These are phyloP conservation scores for barley (Hordeum vulgare) DNA, from an alignment of 176 grass and related monocot genomes.

Conservation along the genomic window DNA sequence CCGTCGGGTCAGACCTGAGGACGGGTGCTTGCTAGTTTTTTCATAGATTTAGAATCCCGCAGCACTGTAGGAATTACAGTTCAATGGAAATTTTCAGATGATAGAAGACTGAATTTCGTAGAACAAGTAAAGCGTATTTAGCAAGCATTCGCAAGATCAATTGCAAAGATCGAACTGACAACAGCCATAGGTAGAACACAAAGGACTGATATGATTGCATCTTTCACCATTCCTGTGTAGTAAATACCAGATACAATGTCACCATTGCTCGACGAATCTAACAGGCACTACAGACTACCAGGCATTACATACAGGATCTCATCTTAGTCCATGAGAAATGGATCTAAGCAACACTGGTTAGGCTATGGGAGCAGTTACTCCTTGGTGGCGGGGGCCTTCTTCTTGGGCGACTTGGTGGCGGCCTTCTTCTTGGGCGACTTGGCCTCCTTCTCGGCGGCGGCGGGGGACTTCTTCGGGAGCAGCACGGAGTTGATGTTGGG, in stretches of 20 bases:
- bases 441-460: neutral
- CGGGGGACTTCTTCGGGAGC: neutral
- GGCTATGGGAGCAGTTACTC: neutral
- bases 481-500: neutral
- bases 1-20: no score
- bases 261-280: neutral
- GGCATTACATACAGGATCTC: neutral
- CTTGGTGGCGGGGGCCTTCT: neutral
- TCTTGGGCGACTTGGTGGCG: neutral
- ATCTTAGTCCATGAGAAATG: neutral
- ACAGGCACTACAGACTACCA: neutral
- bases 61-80: no score
- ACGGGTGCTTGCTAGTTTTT: no score
- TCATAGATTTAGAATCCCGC: no score
- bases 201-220: neutral
- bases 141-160: neutral
- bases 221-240: neutral
- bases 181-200: no score
- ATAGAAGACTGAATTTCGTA: neutral
- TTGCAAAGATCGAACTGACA: neutral
- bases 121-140: no score
- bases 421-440: neutral
- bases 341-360: neutral
- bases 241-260: neutral
- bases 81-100: no score